Percentiles rank a stretch among this genome's conserved stretches.
phyloP scores from a whole-genome alignment of 179 eudicot species.

The Beta corolliflora region DNA sequence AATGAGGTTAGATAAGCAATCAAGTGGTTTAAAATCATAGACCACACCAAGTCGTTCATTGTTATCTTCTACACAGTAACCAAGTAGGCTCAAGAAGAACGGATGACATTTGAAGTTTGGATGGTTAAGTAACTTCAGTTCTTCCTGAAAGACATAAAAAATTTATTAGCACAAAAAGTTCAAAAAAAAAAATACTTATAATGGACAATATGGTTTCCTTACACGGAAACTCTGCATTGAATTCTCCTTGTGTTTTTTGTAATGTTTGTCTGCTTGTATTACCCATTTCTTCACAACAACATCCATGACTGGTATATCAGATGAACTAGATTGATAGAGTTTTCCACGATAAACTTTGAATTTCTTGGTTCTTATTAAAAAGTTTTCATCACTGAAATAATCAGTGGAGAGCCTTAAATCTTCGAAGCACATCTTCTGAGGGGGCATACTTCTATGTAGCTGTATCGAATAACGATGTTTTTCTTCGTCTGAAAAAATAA shows the following conservation, averaged over 20 bases:
- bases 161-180: too few species aligned
- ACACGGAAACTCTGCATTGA: background rate
- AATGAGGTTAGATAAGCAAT: background rate
- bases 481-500: background rate
- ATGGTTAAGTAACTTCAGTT: background rate
- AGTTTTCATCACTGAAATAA: background rate
- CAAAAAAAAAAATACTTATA: too few species aligned
- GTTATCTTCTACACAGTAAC: slow-evolving; percentile 2
- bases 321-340: background rate
- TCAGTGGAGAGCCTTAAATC: background rate
- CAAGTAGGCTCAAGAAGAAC: background rate
- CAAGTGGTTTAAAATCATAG: background rate
- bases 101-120: background rate
- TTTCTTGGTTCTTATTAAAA: background rate
- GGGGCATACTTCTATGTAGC: background rate
- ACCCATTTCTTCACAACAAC: slow-evolving; percentile 12
- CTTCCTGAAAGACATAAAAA: background rate
- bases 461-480: background rate
- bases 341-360: slow-evolving; percentile 9
- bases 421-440: background rate
- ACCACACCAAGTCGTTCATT: slow-evolving; percentile 3
- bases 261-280: background rate
- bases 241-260: background rate
- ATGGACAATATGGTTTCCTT: background rate
- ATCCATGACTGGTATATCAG: background rate